Evolutionary conservation across 208 protist species (phyloP), one percentile per base, ranked within the genome.

Genomic region (Trypanosoma lewisi): DNA sequence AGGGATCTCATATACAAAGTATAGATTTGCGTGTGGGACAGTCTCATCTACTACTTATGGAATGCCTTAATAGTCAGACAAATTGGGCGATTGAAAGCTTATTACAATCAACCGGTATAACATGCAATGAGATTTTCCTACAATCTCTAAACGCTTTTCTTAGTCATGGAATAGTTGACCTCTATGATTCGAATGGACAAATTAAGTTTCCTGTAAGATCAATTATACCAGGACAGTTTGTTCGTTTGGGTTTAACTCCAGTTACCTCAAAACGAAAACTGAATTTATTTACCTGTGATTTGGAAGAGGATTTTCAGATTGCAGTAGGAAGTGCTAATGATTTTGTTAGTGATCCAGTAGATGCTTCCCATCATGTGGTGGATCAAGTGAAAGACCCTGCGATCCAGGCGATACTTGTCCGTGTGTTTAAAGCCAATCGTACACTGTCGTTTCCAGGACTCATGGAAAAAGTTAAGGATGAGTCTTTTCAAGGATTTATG

Each of bases 11-110:
- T 27, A 0, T 72, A 51, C 58, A 19, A 30, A 45, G 41, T 48
- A 47, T 72, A 34, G 49, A 72, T 41, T 48, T 72, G 19, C 34
- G 30, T 59, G 17, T 72, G 2, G 58, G 58, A 25, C 51, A 64
- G 8, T 50, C 9, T 27, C 67, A 72, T n/a, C 34, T 72, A 48
- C 12, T 58, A 55, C 9, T 72, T 60, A 30, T 51, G 28, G 58
- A 83, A n/a, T 59, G 36, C 25, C 83, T 92, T 60, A 82, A 90
- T 62, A 6, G 23, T 31, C 67, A 64, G 34, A 25, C 53, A 30
- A 30, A 80, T 63, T 82, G 78, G 65, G 42, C 45, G 7, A 12
- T 83, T 36, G 28, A 21, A 30, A 76, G 66, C 12, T 44, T 90
- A 4, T 67, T 74, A 52, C 44, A 83, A 14, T 23, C 25, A 37